Percentiles rank a stretch among this genome's conserved stretches.
Conservation (phyloP, 371 early-diverging fungal species). For the Nematocida homosporus region DNA sequence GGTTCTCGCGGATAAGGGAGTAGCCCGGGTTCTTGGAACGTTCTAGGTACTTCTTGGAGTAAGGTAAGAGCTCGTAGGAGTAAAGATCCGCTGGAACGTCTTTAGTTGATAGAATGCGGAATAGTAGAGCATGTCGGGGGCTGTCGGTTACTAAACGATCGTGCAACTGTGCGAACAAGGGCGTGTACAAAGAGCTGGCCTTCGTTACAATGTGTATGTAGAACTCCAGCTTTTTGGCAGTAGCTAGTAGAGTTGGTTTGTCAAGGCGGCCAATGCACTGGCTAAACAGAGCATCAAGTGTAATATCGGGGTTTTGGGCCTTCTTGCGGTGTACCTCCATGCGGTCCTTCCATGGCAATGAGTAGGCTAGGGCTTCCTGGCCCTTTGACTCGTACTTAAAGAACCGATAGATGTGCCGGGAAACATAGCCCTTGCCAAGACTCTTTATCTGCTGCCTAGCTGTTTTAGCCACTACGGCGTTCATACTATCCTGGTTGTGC, state of each 20-base stretch:
- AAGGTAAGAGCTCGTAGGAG: constrained; percentile 45
- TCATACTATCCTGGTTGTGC: neutral
- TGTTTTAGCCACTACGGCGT: neutral
- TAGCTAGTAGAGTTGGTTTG: neutral
- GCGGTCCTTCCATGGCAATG: constrained; percentile 13
- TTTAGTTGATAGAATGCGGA: neutral
- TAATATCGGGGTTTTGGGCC: neutral
- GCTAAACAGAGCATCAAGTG: constrained; percentile 7
- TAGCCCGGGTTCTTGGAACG: constrained; percentile 35
- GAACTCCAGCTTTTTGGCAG: constrained; percentile 8
- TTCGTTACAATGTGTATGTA: constrained; percentile 3
- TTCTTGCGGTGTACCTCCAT: neutral
- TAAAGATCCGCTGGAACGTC: neutral
- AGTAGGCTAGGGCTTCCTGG: neutral
- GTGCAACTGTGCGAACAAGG: constrained; percentile 10
- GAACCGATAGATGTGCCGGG: neutral
- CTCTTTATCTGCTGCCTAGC: constrained; percentile 4
- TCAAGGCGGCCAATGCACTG: neutral
- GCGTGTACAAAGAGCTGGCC: neutral
- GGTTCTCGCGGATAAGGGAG: constrained; percentile 16
- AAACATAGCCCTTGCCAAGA: neutral
- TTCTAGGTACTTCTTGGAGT: neutral
- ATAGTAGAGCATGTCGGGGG: constrained; percentile 15
- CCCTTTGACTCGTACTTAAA: constrained; percentile 2
- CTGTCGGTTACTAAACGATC: neutral